These are phyloP conservation scores for Tetragonia tetragonoides DNA, from an alignment of 148 eudicot species.

Conservation along the genomic window DNA sequence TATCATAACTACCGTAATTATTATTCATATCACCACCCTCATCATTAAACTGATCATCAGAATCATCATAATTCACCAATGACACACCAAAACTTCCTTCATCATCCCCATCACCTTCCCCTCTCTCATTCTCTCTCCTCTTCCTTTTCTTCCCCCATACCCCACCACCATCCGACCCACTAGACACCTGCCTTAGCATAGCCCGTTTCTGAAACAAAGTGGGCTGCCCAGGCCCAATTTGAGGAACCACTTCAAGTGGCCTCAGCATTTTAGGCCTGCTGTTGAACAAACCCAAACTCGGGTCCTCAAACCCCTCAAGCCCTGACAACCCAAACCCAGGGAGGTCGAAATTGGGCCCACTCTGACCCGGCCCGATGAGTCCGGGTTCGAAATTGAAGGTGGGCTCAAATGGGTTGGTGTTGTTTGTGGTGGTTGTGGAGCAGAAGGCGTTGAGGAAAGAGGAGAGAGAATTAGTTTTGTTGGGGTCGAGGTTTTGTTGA, in stretches of 20 bases:
- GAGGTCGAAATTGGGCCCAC: constrained; percentile 22
- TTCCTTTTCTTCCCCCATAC: constrained; percentile 32
- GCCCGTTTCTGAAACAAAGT: constrained; percentile 50
- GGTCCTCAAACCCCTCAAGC: constrained; percentile 25
- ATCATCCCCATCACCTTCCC: constrained; percentile 31
- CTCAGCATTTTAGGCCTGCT: constrained; percentile 35
- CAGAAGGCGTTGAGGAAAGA: constrained; percentile 20
- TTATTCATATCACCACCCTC: background rate
- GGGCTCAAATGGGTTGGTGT: constrained; percentile 3
- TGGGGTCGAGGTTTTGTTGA: constrained; percentile 18
- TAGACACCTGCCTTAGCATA: constrained; percentile 13
- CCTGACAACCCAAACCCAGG: constrained; percentile 26
- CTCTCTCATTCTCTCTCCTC: background rate
- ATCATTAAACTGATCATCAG: constrained; percentile 36
- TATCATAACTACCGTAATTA: constrained; percentile 2
- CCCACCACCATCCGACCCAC: constrained; percentile 22
- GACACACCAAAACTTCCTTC: constrained; percentile 35
- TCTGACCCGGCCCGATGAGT: constrained; percentile 18
- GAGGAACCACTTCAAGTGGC: constrained; percentile 39
- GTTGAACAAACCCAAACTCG: constrained; percentile 17
- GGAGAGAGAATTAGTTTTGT: constrained; percentile 6
- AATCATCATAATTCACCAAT: constrained; percentile 40
- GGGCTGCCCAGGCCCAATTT: constrained; percentile 37
- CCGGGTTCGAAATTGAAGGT: constrained; percentile 37
- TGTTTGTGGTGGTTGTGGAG: background rate